A percentile compares a stretch with the other conserved stretches of the same genome.
Evolutionary conservation across 2,329 filamentous ascomycete genomes (phyloP).

Genomic region (Aureobasidium pullulans): DNA sequence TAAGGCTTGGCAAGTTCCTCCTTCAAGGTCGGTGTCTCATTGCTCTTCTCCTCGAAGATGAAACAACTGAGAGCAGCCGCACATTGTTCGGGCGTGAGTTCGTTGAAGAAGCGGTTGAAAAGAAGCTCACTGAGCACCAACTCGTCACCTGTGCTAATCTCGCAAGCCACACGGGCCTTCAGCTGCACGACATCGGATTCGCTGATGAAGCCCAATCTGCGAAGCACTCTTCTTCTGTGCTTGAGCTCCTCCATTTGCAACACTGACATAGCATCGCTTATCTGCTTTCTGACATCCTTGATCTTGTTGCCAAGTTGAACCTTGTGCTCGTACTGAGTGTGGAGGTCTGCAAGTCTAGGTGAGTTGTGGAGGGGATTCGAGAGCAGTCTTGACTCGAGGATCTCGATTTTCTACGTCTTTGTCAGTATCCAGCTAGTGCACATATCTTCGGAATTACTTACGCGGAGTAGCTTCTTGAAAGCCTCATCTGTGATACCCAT

Average conservation of each 20-base stretch:
- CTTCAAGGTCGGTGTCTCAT: slow-evolving; percentile 61
- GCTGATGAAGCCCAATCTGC: slow-evolving; percentile 91
- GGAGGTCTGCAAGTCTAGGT: slow-evolving; percentile 72
- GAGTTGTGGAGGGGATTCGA: slow-evolving; percentile 89
- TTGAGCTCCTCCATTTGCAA: slow-evolving; percentile 95
- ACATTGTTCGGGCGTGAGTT: slow-evolving; percentile 78
- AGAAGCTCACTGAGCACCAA: slow-evolving; percentile 85
- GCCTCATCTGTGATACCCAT: slow-evolving; percentile 90
- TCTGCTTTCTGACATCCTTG: slow-evolving; percentile 81
- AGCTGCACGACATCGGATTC: slow-evolving; percentile 92
- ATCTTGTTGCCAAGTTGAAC: slow-evolving; percentile 68
- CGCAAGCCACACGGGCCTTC: slow-evolving; percentile 94
- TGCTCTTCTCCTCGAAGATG: slow-evolving; percentile 94
- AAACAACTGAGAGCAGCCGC: slow-evolving; percentile 86
- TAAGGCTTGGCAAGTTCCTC: slow-evolving; percentile 83
- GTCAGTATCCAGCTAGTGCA: slow-evolving; percentile 17
- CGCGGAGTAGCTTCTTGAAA: slow-evolving; percentile 80
- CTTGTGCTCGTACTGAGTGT: slow-evolving; percentile 80
- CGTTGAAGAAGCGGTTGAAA: slow-evolving; percentile 98
- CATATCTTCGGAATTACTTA: slow-evolving; percentile 27
- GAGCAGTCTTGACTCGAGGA: slow-evolving; percentile 82
- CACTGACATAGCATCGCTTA: slow-evolving; percentile 75
- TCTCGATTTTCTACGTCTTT: slow-evolving; percentile 72
- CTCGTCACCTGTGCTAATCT: slow-evolving; percentile 96
- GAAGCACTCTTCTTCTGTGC: slow-evolving; percentile 87